These are phyloP conservation scores for Stachybotrys chartarum DNA, from an alignment of 2,329 filamentous ascomycete genomes.

Conservation along the genomic window DNA sequence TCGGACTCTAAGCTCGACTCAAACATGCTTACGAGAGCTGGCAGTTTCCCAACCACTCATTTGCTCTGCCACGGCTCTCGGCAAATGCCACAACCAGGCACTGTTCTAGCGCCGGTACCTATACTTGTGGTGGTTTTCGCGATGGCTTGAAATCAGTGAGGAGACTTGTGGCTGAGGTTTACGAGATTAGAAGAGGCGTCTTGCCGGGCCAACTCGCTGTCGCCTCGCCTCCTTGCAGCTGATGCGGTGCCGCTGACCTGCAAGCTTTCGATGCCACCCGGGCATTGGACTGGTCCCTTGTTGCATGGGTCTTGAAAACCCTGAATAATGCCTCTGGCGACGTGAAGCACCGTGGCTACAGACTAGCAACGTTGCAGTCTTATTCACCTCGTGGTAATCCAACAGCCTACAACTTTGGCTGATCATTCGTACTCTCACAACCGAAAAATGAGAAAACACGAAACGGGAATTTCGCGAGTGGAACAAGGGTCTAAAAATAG, in stretches of 20 bases:
- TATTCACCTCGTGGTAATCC: not conserved
- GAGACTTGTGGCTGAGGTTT: not conserved
- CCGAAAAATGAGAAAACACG: not conserved
- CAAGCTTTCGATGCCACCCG: not conserved
- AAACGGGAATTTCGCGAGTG: not conserved
- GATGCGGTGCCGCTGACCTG: not conserved
- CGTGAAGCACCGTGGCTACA: not conserved
- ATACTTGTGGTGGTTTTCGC: too few species aligned
- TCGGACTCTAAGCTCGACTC: too few species aligned
- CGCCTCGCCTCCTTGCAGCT: not conserved
- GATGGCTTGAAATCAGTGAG: too few species aligned
- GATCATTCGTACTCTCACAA: not conserved
- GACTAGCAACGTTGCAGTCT: not conserved
- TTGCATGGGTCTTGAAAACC: too few species aligned
- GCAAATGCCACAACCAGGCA: not conserved
- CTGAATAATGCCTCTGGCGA: too few species aligned
- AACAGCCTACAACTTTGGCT: not conserved
- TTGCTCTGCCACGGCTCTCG: not conserved
- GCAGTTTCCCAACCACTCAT: not conserved
- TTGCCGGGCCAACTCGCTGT: not conserved
- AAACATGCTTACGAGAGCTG: too few species aligned
- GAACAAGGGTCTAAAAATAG: not conserved
- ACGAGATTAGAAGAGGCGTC: not conserved
- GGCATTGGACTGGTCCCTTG: not conserved
- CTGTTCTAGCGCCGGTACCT: not conserved